Evolutionary conservation across 2,329 filamentous ascomycete species (phyloP), one percentile per base, ranked within the genome.

Genomic region (Aspergillus thermomutatus): DNA sequence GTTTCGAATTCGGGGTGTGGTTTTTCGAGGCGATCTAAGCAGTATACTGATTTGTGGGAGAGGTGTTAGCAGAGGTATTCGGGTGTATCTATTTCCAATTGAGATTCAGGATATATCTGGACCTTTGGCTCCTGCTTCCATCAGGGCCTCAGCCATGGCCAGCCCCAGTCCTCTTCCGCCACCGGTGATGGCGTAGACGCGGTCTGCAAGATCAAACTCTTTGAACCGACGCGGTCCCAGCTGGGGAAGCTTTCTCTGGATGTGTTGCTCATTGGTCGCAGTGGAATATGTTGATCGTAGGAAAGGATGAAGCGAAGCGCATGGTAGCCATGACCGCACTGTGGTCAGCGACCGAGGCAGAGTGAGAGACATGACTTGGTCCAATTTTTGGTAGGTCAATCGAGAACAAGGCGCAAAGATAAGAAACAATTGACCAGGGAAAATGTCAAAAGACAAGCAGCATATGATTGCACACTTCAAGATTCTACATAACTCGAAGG

Each of bases 121-220:
- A 78, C 77, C 77, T 64, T 77, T 75, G 8, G 76, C 79, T 4
- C 79, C 79, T 8, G 77, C 77, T 64, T 81, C 76, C 49, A 78
- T 73, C 52, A 81, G 64, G 14, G 75, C 77, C 62, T 79, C 75
- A 6, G 76, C 78, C 67, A 80, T 75, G 7, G 72, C 70, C 23
- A 79, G 63, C 23, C 77, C 77, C 6, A 79, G 63, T n/a, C 77
- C 77, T 48, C 75, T 68, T 3, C 69, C 77, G 31, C 76, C 77
- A 14, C 77, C 77, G 0, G 77, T 79, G 50, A 79, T 70, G 28
- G 73, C 69, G 55, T 72, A 76, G 48, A 78, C 74, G 41, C 72
- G 73, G 43, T 67, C 72, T 47, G 73, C 66, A 9, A 79, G 66
- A 53, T 77, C 74, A 58, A 79, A 79, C 53, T 79, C 76, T 31